These are phyloP conservation scores for Penicillium corylophilum DNA, from an alignment of 2,329 filamentous ascomycete species.

Conservation along the genomic window DNA sequence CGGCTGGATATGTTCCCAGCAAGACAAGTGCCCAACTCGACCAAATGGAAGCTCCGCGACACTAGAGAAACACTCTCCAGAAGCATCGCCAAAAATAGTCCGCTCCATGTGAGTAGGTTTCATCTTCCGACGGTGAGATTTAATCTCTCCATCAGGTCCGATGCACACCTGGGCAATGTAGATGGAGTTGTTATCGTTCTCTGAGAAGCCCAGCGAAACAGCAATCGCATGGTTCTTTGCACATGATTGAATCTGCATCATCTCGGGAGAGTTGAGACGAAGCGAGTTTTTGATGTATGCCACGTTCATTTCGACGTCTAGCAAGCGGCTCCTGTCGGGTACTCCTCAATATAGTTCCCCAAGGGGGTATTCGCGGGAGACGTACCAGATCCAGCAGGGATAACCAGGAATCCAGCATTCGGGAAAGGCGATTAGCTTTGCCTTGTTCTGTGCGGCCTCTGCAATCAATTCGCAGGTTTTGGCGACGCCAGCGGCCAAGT, in stretches of 20 bases:
- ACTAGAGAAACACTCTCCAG: conserved; percentile 38
- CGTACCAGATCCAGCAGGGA: conserved; percentile 49
- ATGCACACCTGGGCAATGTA: conserved; percentile 17
- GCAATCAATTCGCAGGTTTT: conserved; percentile 60
- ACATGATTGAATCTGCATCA: conserved; percentile 7
- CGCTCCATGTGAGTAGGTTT: conserved; percentile 57
- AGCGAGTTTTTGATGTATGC: conserved; percentile 14
- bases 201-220: conserved; percentile 9
- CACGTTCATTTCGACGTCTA: conserved; percentile 7
- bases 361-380: neutral
- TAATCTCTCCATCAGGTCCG: conserved; percentile 6
- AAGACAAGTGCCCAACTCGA: conserved; percentile 47
- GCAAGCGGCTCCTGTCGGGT: conserved; percentile 1
- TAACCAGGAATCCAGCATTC: conserved; percentile 59
- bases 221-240: conserved; percentile 2
- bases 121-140: conserved; percentile 39
- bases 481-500: conserved; percentile 53
- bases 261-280: conserved; percentile 6
- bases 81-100: conserved; percentile 51
- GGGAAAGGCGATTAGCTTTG: conserved; percentile 56
- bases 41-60: conserved; percentile 43
- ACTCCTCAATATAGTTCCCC: neutral
- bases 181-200: conserved; percentile 3
- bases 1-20: conserved; percentile 55
- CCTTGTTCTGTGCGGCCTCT: conserved; percentile 54